Evolutionary conservation across 768 basidiomycete genomes (phyloP).

Genomic region (Calocera cornea): DNA sequence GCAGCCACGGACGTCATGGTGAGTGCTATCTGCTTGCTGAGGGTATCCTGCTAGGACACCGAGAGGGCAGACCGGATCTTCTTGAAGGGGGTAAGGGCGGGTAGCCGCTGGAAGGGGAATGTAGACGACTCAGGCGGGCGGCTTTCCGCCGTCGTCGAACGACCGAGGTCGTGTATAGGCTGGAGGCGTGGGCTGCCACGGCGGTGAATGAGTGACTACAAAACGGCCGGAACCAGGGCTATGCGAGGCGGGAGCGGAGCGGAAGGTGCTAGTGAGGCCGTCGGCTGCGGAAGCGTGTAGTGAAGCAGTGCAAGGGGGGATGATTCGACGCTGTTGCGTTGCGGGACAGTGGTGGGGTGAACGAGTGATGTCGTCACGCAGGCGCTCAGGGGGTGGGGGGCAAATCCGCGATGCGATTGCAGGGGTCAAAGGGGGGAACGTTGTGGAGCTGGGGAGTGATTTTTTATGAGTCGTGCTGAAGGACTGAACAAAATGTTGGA

Average conservation of each 20-base stretch:
- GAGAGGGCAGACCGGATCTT: not conserved
- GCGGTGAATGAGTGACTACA: not conserved
- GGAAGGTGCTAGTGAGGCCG: not conserved
- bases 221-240: not conserved
- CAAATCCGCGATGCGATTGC: not conserved
- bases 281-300: not conserved
- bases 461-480: not conserved
- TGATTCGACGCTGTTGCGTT: not conserved
- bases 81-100: not conserved
- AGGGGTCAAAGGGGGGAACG: not conserved
- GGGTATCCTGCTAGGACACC: not conserved
- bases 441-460: not conserved
- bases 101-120: not conserved
- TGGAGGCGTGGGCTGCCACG: not conserved
- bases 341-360: not conserved
- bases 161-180: not conserved
- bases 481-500: not conserved
- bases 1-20: not conserved
- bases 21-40: not conserved
- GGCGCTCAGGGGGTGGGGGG: not conserved
- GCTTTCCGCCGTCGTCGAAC: constrained; percentile 4
- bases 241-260: not conserved
- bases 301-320: not conserved
- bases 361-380: not conserved
- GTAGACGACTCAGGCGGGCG: not conserved